These are phyloP conservation scores for Xerocomus cyaneibrunnescens DNA, from an alignment of 1,284 basidiomycete species.

Conservation along the genomic window DNA sequence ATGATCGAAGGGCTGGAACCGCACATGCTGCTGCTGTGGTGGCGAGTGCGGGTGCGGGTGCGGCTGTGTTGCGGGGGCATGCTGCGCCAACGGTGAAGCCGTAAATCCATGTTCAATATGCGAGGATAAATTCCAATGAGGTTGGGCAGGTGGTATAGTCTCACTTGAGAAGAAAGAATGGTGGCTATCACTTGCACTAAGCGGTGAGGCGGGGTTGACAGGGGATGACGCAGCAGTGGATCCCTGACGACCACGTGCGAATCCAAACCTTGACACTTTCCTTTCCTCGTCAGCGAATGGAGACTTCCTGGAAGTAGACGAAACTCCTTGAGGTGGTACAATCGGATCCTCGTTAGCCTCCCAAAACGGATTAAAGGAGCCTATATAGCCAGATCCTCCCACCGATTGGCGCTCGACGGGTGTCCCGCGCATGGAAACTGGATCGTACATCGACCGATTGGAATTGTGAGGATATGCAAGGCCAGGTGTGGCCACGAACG, in stretches of 20 bases:
- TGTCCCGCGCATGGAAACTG: slow-evolving; percentile 40
- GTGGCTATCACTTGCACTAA: slow-evolving; percentile 51
- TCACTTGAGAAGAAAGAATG: slow-evolving; percentile 47
- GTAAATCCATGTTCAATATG: slow-evolving; percentile 48
- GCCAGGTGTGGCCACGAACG: slow-evolving; percentile 52
- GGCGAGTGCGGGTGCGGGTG: slow-evolving; percentile 31
- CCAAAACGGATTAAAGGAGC: slow-evolving; percentile 78
- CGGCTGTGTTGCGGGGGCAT: slow-evolving; percentile 40
- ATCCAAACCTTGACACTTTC: slow-evolving; percentile 80
- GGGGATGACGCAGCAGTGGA: slow-evolving; percentile 61
- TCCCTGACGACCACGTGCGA: slow-evolving; percentile 71
- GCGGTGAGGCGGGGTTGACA: slow-evolving; percentile 55
- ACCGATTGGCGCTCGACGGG: slow-evolving; percentile 48
- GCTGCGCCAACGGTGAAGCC: slow-evolving; percentile 48
- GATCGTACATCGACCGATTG: slow-evolving; percentile 54
- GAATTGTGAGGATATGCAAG: slow-evolving; percentile 48
- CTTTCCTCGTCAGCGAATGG: slow-evolving; percentile 57
- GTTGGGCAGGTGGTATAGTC: slow-evolving; percentile 39
- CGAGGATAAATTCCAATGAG: slow-evolving; percentile 48
- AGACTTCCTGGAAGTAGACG: slow-evolving; percentile 27
- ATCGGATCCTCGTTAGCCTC: slow-evolving; percentile 49
- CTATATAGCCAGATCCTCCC: slow-evolving; percentile 56
- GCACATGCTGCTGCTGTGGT: slow-evolving; percentile 39
- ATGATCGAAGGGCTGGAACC: slow-evolving; percentile 59
- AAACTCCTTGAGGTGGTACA: slow-evolving; percentile 13